phyloP scores from a whole-genome alignment of 108 stramenopile species.

The Fistulifera pelliculosa region DNA sequence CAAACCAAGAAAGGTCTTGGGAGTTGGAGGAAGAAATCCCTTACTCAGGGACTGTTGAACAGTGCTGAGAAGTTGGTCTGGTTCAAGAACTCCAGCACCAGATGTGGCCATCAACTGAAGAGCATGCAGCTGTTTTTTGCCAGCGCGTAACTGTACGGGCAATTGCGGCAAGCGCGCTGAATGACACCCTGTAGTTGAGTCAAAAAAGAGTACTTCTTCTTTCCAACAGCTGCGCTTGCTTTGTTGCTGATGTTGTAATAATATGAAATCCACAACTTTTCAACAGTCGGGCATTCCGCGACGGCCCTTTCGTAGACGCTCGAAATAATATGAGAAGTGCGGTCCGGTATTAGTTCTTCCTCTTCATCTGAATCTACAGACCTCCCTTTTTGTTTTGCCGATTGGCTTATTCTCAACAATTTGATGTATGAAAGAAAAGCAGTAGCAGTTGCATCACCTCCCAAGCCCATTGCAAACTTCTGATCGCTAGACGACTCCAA shows the following conservation, averaged over 20 bases:
- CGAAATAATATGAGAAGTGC: slow-evolving; percentile 9
- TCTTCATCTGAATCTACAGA: slow-evolving; percentile 5
- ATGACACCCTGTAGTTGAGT: slow-evolving; percentile 28
- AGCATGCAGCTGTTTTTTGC: slow-evolving; percentile 36
- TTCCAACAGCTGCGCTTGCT: not conserved
- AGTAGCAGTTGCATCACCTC: slow-evolving; percentile 37
- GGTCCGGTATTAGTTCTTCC: not conserved
- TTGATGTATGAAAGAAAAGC: slow-evolving; percentile 49
- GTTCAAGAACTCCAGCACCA: slow-evolving; percentile 44
- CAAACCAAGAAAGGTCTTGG: slow-evolving; percentile 17
- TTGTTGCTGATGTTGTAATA: slow-evolving; percentile 28
- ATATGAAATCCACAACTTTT: slow-evolving; percentile 65
- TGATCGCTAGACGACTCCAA: not conserved
- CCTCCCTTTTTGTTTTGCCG: slow-evolving; percentile 17
- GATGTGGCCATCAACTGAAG: slow-evolving; percentile 19
- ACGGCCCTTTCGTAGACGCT: slow-evolving; percentile 67
- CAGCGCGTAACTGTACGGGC: slow-evolving; percentile 59
- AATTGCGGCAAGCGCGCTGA: slow-evolving; percentile 72
- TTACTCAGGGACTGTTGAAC: slow-evolving; percentile 40
- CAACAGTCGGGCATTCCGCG: slow-evolving; percentile 82
- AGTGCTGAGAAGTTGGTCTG: slow-evolving; percentile 48
- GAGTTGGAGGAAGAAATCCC: slow-evolving; percentile 42
- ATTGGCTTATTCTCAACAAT: slow-evolving; percentile 15
- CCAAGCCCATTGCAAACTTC: slow-evolving; percentile 52
- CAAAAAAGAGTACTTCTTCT: not conserved